These are phyloP conservation scores for Cydonia oblonga DNA, from an alignment of 331 rosid genomes.

Conservation along the genomic window DNA sequence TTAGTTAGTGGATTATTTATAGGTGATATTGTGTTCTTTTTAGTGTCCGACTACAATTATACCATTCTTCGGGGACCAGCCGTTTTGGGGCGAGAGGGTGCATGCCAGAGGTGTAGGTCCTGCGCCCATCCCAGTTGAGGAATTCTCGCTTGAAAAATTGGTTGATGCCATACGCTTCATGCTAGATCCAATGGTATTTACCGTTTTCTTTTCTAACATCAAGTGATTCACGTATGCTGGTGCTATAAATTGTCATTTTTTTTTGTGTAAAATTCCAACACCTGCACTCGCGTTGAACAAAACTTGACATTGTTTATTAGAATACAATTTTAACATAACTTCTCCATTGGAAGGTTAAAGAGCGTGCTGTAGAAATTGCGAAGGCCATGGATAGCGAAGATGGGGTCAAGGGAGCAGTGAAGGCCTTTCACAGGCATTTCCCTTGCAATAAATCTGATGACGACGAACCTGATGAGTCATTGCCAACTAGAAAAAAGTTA, in stretches of 20 bases:
- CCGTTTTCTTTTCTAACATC: background rate
- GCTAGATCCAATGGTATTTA: constrained; percentile 64
- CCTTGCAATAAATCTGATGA: constrained; percentile 2
- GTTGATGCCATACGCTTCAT: constrained; percentile 65
- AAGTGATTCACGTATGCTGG: background rate
- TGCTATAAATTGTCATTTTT: background rate
- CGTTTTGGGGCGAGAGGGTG: constrained; percentile 92
- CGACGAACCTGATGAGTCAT: background rate
- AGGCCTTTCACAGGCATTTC: constrained; percentile 68
- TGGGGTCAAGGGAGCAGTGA: constrained; percentile 72
- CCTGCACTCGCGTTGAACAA: background rate
- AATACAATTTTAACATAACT: background rate
- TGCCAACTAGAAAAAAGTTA: background rate
- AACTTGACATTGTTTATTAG: background rate
- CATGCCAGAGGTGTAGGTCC: constrained; percentile 86
- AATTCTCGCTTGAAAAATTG: constrained; percentile 53
- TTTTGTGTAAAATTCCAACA: background rate
- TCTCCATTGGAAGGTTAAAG: constrained; percentile 38
- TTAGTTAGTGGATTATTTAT: background rate
- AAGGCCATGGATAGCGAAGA: constrained; percentile 71
- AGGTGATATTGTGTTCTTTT: constrained; percentile 1
- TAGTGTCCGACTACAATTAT: constrained; percentile 90
- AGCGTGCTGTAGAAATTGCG: constrained; percentile 52
- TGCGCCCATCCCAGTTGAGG: constrained; percentile 63
- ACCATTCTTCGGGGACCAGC: constrained; percentile 94